phyloP scores from a whole-genome alignment of 345 rosid genomes.

The Sonneratia caseolaris region DNA sequence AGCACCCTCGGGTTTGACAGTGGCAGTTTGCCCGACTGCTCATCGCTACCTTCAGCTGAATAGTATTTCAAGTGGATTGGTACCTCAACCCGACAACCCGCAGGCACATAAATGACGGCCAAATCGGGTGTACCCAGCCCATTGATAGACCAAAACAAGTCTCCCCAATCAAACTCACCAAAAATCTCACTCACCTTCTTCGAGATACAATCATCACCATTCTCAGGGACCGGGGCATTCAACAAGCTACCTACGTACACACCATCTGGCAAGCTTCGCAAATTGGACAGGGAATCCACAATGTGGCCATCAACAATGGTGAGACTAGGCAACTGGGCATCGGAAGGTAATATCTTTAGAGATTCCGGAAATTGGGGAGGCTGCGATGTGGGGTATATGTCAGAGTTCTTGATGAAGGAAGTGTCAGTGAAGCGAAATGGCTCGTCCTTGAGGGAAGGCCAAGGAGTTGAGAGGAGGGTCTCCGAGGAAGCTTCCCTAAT shows the following conservation, averaged over 20 bases:
- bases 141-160: conserved; percentile 83
- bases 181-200: conserved; percentile 37
- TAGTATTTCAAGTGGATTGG: conserved; percentile 66
- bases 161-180: conserved; percentile 59
- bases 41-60: conserved; percentile 51
- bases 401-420: conserved; percentile 52
- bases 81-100: conserved; percentile 56
- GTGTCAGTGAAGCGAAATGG: conserved; percentile 83
- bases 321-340: conserved; percentile 35
- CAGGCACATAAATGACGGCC: conserved; percentile 71
- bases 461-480: conserved; percentile 60
- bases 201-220: conserved; percentile 17
- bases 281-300: conserved; percentile 33
- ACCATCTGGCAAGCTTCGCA: conserved; percentile 54
- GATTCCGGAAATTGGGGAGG: conserved; percentile 26
- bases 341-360: conserved; percentile 18
- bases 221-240: conserved; percentile 16
- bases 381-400: conserved; percentile 46
- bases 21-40: conserved; percentile 44
- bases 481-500: conserved; percentile 62
- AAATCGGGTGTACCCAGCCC: conserved; percentile 86
- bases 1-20: conserved; percentile 88
- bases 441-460: conserved; percentile 89
- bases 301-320: conserved; percentile 65
- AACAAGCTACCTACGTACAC: conserved; percentile 67